Evolutionary conservation across 148 eudicot genomes (phyloP).

Genomic region (Salicornia ramosissima): DNA sequence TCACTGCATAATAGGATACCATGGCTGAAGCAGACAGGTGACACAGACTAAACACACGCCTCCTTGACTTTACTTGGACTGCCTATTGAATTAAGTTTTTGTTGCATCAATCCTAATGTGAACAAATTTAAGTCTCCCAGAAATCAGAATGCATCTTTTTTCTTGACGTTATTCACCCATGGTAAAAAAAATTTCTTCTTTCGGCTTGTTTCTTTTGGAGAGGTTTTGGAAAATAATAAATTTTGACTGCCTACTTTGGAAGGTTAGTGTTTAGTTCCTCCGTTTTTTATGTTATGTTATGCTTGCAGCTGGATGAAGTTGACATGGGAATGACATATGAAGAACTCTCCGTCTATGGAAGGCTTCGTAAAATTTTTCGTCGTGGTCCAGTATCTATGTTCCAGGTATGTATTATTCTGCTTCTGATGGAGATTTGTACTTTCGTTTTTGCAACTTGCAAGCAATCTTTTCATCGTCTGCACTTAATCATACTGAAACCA

Average conservation of each 20-base stretch:
- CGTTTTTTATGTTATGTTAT: background rate
- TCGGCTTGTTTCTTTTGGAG: too few species aligned
- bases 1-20: too few species aligned
- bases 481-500: too few species aligned
- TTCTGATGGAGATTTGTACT: slow-evolving; percentile 2
- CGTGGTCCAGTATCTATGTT: slow-evolving; percentile 96
- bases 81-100: too few species aligned
- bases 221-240: background rate
- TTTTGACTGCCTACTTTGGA: background rate
- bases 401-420: slow-evolving; percentile 46
- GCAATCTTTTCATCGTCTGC: background rate
- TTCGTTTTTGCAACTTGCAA: background rate
- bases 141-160: too few species aligned
- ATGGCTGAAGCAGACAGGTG: too few species aligned
- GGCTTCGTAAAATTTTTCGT: slow-evolving; percentile 86
- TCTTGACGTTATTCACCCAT: too few species aligned
- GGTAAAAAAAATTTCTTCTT: too few species aligned
- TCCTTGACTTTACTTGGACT: too few species aligned
- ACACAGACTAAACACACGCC: too few species aligned
- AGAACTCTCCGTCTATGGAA: slow-evolving; percentile 89
- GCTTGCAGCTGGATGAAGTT: slow-evolving; percentile 82
- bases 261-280: background rate
- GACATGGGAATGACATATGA: slow-evolving; percentile 99
- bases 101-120: too few species aligned
- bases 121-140: too few species aligned